phyloP scores from a whole-genome alignment of 768 basidiomycete genomes.

The Lactarius evosmus region DNA sequence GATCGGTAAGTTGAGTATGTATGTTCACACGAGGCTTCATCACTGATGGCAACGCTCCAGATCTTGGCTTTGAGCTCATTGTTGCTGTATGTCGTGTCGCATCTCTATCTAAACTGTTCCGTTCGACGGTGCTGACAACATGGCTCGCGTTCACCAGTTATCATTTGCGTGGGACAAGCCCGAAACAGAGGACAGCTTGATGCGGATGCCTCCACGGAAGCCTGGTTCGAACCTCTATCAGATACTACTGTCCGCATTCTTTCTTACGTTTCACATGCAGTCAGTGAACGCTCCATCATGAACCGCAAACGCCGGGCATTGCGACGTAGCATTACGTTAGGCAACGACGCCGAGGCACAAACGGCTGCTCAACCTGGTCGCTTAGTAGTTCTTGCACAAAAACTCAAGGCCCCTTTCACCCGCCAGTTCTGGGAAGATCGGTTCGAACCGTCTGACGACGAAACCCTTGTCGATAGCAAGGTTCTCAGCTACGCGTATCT shows the following conservation, averaged over 20 bases:
- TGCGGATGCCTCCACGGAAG: conserved; percentile 64
- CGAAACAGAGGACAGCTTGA: conserved; percentile 60
- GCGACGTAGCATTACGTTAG: conserved; percentile 51
- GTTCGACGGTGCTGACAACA: neutral
- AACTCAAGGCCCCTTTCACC: conserved; percentile 52
- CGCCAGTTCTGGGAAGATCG: conserved; percentile 57
- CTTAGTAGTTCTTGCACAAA: conserved; percentile 38
- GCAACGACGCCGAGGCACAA: conserved; percentile 52
- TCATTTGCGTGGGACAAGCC: conserved; percentile 74
- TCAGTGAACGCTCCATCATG: conserved; percentile 53
- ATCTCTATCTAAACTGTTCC: neutral
- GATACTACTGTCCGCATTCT: neutral
- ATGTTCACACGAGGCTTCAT: neutral
- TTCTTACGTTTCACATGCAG: conserved; percentile 33
- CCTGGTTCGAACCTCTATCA: conserved; percentile 43
- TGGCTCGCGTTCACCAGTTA: conserved; percentile 38
- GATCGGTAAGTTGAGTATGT: conserved; percentile 46
- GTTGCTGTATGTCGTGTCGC: conserved; percentile 49
- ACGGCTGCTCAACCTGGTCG: conserved; percentile 43
- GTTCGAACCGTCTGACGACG: conserved; percentile 51
- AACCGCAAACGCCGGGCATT: conserved; percentile 56
- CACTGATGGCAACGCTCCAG: conserved; percentile 34
- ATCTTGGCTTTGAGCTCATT: conserved; percentile 68
- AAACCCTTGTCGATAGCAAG: conserved; percentile 58
- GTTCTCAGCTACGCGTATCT: conserved; percentile 65